Conservation (phyloP, 2,329 filamentous ascomycete species). For the Colletotrichum sp. region DNA sequence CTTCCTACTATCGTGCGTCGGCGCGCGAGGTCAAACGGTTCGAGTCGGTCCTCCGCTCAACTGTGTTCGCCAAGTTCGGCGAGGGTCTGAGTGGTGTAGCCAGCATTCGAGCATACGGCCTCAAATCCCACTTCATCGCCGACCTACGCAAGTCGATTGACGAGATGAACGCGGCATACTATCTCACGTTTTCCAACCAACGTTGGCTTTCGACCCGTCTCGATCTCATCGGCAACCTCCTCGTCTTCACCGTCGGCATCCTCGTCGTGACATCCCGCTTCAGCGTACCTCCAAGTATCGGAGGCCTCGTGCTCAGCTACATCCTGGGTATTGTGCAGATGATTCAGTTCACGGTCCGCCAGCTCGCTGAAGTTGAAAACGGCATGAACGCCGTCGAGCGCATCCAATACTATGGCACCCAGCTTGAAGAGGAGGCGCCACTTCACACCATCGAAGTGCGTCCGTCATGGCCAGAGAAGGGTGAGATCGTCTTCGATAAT, state of each 20-base stretch:
- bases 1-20: slow-evolving; percentile 88
- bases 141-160: slow-evolving; percentile 79
- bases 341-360: slow-evolving; percentile 93
- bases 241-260: slow-evolving; percentile 89
- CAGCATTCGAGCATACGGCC: slow-evolving; percentile 87
- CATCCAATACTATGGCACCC: slow-evolving; percentile 84
- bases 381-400: slow-evolving; percentile 98
- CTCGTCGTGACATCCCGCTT: slow-evolving; percentile 92
- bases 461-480: slow-evolving; percentile 82
- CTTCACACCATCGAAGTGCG: slow-evolving; percentile 77
- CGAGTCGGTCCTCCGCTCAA: slow-evolving; percentile 86
- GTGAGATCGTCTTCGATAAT: slow-evolving; percentile 78
- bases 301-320: slow-evolving; percentile 88
- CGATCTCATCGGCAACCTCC: slow-evolving; percentile 80
- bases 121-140: slow-evolving; percentile 75
- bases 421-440: slow-evolving; percentile 89
- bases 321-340: slow-evolving; percentile 93
- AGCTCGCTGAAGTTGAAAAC: slow-evolving; percentile 95
- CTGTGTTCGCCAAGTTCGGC: slow-evolving; percentile 88
- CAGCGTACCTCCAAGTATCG: slow-evolving; percentile 81
- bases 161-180: slow-evolving; percentile 93
- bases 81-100: slow-evolving; percentile 86
- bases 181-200: slow-evolving; percentile 93
- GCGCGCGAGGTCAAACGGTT: slow-evolving; percentile 94
- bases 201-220: slow-evolving; percentile 88